Evolutionary conservation across 169 alveolate genomes (phyloP).

Genomic region (Babesia microti): DNA sequence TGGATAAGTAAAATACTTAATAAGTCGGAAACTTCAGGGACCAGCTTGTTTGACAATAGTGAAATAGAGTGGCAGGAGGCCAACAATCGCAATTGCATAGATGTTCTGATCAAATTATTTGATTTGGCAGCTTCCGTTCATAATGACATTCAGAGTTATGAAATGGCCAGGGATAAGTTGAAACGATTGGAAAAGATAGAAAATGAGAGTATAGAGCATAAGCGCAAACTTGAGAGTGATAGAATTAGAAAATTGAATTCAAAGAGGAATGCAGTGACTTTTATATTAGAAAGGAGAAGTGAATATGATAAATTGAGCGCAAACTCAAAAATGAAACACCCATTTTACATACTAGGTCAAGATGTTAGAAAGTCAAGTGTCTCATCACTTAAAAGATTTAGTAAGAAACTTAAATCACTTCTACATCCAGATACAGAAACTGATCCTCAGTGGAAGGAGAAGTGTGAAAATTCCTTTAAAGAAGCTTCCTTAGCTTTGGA

Average conservation of each 20-base stretch:
- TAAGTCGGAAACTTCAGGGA: too few relatives aligned
- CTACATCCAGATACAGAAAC: constrained; percentile 64
- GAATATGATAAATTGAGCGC: constrained; percentile 41
- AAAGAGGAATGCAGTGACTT: constrained; percentile 47
- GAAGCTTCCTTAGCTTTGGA: constrained; percentile 64
- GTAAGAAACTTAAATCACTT: constrained; percentile 51
- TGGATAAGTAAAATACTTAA: too few relatives aligned
- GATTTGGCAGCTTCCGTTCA: too few relatives aligned
- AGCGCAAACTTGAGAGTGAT: constrained; percentile 52
- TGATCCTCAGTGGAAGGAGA: constrained; percentile 51
- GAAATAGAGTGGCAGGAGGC: too few relatives aligned
- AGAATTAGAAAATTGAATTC: constrained; percentile 22
- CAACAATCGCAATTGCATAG: too few relatives aligned
- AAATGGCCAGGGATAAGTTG: constrained; percentile 28
- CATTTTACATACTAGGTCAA: constrained; percentile 52
- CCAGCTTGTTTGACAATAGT: too few relatives aligned
- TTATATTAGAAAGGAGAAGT: constrained; percentile 40
- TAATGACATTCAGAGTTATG: too few relatives aligned
- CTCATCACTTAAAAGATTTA: constrained; percentile 35
- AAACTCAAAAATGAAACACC: constrained; percentile 38
- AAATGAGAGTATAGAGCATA: constrained; percentile 43
- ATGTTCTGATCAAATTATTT: too few relatives aligned
- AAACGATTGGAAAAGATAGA: constrained; percentile 29
- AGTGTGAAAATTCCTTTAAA: constrained; percentile 57
- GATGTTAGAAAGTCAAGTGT: constrained; percentile 39